Conservation (phyloP, 75 land plant genomes). For the Larix kaempferi region DNA sequence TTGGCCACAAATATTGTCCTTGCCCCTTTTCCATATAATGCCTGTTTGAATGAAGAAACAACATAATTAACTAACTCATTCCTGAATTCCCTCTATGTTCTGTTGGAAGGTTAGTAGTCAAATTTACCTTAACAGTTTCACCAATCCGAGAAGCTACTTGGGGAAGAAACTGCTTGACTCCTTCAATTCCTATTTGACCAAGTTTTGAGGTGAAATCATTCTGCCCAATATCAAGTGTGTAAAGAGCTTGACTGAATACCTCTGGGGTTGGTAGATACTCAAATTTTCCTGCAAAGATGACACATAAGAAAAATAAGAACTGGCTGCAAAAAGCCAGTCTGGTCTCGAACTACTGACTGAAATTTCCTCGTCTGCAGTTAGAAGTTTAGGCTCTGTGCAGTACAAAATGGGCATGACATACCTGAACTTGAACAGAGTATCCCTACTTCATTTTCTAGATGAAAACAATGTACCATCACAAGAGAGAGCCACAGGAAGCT, state of each 20-base stretch:
- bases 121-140: slow-evolving; percentile 48
- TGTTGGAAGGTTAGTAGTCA: not conserved
- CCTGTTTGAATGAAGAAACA: slow-evolving; percentile 23
- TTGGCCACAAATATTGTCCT: slow-evolving; percentile 56
- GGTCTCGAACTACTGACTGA: not conserved
- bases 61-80: not conserved
- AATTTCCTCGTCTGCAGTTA: not conserved
- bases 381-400: not conserved
- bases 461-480: too few relatives aligned
- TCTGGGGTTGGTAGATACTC: slow-evolving; percentile 39
- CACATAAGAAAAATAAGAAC: not conserved
- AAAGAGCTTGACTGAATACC: slow-evolving; percentile 51
- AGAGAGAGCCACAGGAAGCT: too few relatives aligned
- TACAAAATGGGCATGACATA: too few relatives aligned
- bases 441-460: too few relatives aligned
- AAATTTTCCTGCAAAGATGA: not conserved
- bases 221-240: slow-evolving; percentile 74
- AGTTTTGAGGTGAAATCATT: slow-evolving; percentile 73
- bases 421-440: too few relatives aligned
- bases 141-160: slow-evolving; percentile 55
- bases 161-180: slow-evolving; percentile 58
- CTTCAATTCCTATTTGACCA: slow-evolving; percentile 40
- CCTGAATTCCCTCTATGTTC: not conserved
- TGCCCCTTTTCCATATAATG: slow-evolving; percentile 47
- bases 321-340: not conserved